A percentile compares a stretch with the other conserved stretches of the same genome.
Evolutionary conservation across 129 eudicot genomes (phyloP).

Genomic region (Oenanthe sinensis): DNA sequence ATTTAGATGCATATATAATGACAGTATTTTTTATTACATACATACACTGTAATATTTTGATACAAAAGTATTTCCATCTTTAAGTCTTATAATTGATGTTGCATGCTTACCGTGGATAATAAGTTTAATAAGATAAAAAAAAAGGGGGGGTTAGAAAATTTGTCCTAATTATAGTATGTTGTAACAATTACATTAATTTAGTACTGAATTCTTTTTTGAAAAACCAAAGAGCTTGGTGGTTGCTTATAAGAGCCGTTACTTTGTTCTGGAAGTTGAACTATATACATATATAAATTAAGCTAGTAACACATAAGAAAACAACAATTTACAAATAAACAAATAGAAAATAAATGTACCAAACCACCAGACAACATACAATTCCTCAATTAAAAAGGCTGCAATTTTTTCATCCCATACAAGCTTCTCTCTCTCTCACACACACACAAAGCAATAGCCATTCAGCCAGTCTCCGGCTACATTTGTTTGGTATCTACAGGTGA

Average conservation of each 20-base stretch:
- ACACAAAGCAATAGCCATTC: not conserved
- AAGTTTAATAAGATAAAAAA: too few relatives aligned
- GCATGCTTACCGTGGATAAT: too few relatives aligned
- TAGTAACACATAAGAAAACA: constrained; percentile 7
- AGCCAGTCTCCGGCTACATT: not conserved
- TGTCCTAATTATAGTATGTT: too few relatives aligned
- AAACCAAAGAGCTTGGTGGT: not conserved
- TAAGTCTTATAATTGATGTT: too few relatives aligned
- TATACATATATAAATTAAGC: constrained; percentile 2
- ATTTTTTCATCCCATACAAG: constrained; percentile 14
- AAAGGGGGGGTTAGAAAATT: too few relatives aligned
- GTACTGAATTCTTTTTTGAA: too few relatives aligned
- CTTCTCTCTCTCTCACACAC: not conserved
- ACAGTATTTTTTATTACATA: too few relatives aligned
- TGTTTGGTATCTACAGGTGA: not conserved
- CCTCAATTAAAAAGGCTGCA: constrained; percentile 11
- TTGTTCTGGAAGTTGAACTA: constrained; percentile 12
- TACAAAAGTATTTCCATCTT: not conserved
- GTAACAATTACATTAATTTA: too few relatives aligned
- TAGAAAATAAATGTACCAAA: constrained; percentile 4
- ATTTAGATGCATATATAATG: too few relatives aligned
- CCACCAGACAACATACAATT: constrained; percentile 1
- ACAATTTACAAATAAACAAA: not conserved
- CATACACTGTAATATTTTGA: not conserved
- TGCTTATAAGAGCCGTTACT: constrained; percentile 32